phyloP scores from a whole-genome alignment of 495 filamentous ascomycete species.

The Tuber indicum region DNA sequence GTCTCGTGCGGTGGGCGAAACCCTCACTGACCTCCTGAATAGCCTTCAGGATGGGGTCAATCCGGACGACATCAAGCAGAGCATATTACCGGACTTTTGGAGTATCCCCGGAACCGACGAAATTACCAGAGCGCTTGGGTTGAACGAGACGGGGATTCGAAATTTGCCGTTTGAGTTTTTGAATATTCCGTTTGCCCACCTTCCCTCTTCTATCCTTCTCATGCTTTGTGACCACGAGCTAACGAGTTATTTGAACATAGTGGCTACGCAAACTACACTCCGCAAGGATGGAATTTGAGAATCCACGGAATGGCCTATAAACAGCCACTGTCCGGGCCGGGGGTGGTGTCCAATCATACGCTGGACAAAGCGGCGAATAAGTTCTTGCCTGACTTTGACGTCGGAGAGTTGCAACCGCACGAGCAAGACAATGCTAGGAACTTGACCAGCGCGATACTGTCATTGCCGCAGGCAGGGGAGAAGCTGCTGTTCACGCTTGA shows the following conservation, averaged over 20 bases:
- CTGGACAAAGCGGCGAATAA: conserved; percentile 61
- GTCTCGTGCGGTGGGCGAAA: conserved; percentile 1
- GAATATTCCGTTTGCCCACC: conserved; percentile 53
- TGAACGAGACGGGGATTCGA: conserved; percentile 52
- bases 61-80: conserved; percentile 32
- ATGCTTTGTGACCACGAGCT: background rate
- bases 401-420: conserved; percentile 53
- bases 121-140: conserved; percentile 50
- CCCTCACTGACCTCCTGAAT: conserved; percentile 11
- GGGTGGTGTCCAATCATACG: conserved; percentile 50
- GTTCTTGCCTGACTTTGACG: conserved; percentile 59
- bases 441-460: conserved; percentile 62
- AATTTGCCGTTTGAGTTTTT: conserved; percentile 63
- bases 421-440: conserved; percentile 64
- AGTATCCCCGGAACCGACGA: conserved; percentile 13
- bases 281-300: conserved; percentile 64
- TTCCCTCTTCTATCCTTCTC: background rate
- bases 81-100: conserved; percentile 36
- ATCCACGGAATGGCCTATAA: conserved; percentile 77
- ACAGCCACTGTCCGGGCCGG: conserved; percentile 50
- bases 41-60: conserved; percentile 12
- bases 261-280: conserved; percentile 78
- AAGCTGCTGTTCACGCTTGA: conserved; percentile 57
- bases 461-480: conserved; percentile 60
- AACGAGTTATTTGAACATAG: conserved; percentile 34